These are phyloP conservation scores for Heliosperma pusillum DNA, from an alignment of 148 eudicot genomes.

Conservation along the genomic window DNA sequence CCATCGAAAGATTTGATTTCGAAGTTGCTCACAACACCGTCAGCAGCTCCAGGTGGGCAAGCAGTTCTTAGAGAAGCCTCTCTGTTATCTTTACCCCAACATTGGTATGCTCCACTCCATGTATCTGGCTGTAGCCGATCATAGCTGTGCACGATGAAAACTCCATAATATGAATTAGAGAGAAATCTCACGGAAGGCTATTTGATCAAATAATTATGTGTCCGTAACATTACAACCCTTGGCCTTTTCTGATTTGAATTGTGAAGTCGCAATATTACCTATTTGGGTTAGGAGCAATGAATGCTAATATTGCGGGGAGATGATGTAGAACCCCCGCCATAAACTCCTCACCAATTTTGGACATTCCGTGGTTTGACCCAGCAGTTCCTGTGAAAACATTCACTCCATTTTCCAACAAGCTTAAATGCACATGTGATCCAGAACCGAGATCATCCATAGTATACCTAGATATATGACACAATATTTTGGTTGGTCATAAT, in stretches of 20 bases:
- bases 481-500: neutral
- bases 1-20: conserved; percentile 95
- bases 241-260: too few relatives aligned
- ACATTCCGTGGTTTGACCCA: conserved; percentile 66
- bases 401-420: conserved; percentile 69
- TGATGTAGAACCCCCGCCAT: conserved; percentile 93
- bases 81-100: conserved; percentile 92
- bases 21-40: conserved; percentile 84
- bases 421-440: conserved; percentile 93
- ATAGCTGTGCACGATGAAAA: conserved; percentile 44
- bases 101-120: conserved; percentile 88
- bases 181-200: too few relatives aligned
- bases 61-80: conserved; percentile 91
- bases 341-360: conserved; percentile 80
- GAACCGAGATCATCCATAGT: conserved; percentile 78
- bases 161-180: too few relatives aligned
- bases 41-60: conserved; percentile 77
- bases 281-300: conserved; percentile 85
- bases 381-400: conserved; percentile 74
- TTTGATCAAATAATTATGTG: too few relatives aligned
- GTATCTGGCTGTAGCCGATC: conserved; percentile 89
- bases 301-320: conserved; percentile 87
- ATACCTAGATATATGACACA: conserved; percentile 40
- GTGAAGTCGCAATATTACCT: conserved; percentile 38
- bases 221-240: too few relatives aligned